Conservation (phyloP, 495 filamentous ascomycete species). For the Physcia stellaris region DNA sequence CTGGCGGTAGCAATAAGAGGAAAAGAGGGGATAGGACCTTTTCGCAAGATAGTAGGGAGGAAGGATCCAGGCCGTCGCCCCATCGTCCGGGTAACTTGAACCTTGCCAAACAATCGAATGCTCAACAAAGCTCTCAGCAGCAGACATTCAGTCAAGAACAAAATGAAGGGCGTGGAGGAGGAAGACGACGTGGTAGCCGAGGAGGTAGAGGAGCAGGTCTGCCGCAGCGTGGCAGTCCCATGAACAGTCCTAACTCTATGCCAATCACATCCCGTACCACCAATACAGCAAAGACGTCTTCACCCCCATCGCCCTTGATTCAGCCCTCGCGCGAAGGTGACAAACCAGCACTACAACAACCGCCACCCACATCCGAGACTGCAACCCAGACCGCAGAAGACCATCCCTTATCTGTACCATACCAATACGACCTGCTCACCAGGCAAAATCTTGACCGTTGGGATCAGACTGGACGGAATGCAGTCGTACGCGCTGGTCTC, state of each 20-base stretch:
- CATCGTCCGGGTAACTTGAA: conserved; percentile 47
- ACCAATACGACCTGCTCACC: conserved; percentile 45
- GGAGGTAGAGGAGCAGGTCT: conserved; percentile 25
- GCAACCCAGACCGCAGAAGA: conserved; percentile 10
- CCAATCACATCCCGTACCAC: conserved; percentile 3
- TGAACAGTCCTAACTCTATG: conserved; percentile 13
- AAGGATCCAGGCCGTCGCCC: conserved; percentile 44
- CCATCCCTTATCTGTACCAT: conserved; percentile 19
- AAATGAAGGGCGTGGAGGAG: conserved; percentile 30
- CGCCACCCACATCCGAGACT: conserved; percentile 16
- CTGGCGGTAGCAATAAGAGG: conserved; percentile 40
- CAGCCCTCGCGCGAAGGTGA: conserved; percentile 16
- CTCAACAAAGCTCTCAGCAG: conserved; percentile 21
- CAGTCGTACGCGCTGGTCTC: conserved; percentile 30
- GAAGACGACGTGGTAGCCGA: conserved; percentile 30
- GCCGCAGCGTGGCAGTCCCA: conserved; percentile 22
- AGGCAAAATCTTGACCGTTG: conserved; percentile 35
- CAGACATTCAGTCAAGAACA: conserved; percentile 25
- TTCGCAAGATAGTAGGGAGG: conserved; percentile 37
- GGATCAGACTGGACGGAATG: conserved; percentile 31
- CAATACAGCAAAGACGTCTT: conserved; percentile 24
- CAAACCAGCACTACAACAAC: conserved; percentile 18
- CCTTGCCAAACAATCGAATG: conserved; percentile 38
- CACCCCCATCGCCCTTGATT: conserved; percentile 19
- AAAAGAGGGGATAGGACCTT: conserved; percentile 42